Evolutionary conservation across 768 basidiomycete species (phyloP).

Genomic region (Naganishia onofrii): DNA sequence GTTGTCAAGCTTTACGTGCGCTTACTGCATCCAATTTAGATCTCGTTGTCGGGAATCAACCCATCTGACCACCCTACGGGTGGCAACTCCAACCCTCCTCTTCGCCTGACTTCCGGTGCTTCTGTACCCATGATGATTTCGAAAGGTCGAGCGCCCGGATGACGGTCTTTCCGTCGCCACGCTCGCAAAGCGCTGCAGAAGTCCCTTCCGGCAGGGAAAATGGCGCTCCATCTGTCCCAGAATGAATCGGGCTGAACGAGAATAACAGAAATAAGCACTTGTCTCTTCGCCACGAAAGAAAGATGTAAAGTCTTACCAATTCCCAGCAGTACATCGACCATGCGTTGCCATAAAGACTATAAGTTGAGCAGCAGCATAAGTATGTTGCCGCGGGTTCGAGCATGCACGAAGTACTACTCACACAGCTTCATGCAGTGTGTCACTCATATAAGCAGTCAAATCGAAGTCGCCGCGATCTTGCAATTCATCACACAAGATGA

Average conservation of each 20-base stretch:
- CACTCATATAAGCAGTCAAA: constrained; percentile 18
- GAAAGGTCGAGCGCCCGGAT: constrained; percentile 12
- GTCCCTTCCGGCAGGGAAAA: constrained; percentile 16
- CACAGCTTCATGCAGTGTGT: constrained; percentile 23
- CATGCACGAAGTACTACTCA: neutral
- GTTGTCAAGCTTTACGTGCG: neutral
- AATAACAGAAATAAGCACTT: neutral
- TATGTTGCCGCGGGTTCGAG: neutral
- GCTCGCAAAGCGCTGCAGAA: constrained; percentile 10
- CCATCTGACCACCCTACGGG: constrained; percentile 19
- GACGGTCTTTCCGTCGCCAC: constrained; percentile 26
- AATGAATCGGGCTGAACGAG: constrained; percentile 17
- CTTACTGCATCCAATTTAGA: neutral
- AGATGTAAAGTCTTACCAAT: neutral
- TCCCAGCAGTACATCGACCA: constrained; percentile 28
- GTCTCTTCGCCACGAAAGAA: too few species aligned
- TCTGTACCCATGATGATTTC: constrained; percentile 28
- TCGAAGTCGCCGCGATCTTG: constrained; percentile 2
- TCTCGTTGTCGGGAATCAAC: neutral
- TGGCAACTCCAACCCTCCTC: constrained; percentile 16
- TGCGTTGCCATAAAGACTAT: constrained; percentile 19
- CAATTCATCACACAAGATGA: constrained; percentile 16
- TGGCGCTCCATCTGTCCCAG: constrained; percentile 15
- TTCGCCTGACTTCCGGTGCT: constrained; percentile 7
- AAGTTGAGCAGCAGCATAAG: neutral